A percentile compares a stretch with the other conserved stretches of the same genome.
Conservation (phyloP, 495 filamentous ascomycete genomes). For the Chlorociboria aeruginascens region DNA sequence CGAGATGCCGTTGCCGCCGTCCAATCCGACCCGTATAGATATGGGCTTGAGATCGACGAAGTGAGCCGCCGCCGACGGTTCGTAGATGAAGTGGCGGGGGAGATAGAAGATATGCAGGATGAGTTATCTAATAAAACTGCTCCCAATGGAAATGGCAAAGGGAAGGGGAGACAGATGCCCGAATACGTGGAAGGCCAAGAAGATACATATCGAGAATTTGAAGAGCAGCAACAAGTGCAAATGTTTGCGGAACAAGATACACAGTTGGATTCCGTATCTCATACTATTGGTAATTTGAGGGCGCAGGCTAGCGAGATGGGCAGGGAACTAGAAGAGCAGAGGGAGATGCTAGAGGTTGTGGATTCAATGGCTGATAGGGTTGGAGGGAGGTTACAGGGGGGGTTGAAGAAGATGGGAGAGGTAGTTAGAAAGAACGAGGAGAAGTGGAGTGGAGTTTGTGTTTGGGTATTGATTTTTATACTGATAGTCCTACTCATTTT, state of each 20-base stretch:
- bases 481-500: constrained; percentile 76
- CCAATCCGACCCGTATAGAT: constrained; percentile 80
- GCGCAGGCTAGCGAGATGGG: constrained; percentile 92
- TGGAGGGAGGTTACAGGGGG: constrained; percentile 70
- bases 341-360: constrained; percentile 64
- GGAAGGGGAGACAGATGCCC: constrained; percentile 17
- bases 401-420: constrained; percentile 71
- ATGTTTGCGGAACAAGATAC: constrained; percentile 95
- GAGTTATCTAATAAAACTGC: constrained; percentile 46
- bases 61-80: constrained; percentile 69
- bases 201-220: constrained; percentile 59
- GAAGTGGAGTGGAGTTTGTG: constrained; percentile 82
- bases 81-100: constrained; percentile 78
- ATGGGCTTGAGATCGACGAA: constrained; percentile 75
- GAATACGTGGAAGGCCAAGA: constrained; percentile 24
- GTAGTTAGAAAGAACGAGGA: constrained; percentile 91
- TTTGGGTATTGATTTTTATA: constrained; percentile 72
- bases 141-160: constrained; percentile 3
- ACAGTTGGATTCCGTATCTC: constrained; percentile 82
- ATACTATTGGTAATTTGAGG: constrained; percentile 80
- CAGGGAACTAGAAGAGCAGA: constrained; percentile 87
- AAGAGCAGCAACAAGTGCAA: constrained; percentile 80
- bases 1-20: constrained; percentile 77
- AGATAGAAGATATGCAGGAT: constrained; percentile 79
- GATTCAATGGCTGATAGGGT: constrained; percentile 78